These are phyloP conservation scores for Coccomyxa subellipsoidea DNA, from an alignment of 163 green algal species.

Conservation along the genomic window DNA sequence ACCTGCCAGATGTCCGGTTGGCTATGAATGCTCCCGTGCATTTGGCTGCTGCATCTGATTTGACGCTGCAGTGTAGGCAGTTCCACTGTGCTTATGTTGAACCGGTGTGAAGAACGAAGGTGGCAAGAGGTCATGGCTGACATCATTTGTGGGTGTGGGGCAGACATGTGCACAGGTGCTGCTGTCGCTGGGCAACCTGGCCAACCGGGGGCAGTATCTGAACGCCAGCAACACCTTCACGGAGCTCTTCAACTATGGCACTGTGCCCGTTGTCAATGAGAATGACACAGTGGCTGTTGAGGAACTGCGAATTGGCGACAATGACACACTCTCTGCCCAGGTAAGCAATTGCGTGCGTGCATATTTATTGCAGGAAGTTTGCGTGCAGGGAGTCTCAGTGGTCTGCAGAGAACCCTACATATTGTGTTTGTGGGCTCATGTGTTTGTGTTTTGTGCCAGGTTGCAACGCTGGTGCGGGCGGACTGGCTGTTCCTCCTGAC, in stretches of 20 bases:
- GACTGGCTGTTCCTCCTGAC: conserved; percentile 93
- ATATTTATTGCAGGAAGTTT: not conserved
- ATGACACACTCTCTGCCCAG: conserved; percentile 91
- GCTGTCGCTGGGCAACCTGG: conserved; percentile 89
- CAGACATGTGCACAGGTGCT: conserved; percentile 88
- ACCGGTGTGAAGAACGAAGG: no score
- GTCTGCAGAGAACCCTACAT: no score
- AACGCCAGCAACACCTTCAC: conserved; percentile 90
- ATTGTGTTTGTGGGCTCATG: no score
- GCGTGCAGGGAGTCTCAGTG: no score
- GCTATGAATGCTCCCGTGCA: not conserved
- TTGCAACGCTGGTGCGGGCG: conserved; percentile 83
- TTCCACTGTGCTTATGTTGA: no score
- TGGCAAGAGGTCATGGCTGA: not conserved
- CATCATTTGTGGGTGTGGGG: not conserved
- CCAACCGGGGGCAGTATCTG: conserved; percentile 78
- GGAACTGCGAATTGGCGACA: conserved; percentile 93
- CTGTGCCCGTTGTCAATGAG: conserved; percentile 91
- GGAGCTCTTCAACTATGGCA: conserved; percentile 77
- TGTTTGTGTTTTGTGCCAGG: no score
- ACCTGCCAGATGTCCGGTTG: not conserved
- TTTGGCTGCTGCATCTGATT: no score
- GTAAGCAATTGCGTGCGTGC: conserved; percentile 20
- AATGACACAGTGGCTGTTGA: conserved; percentile 96
- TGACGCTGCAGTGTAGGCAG: no score